These are phyloP conservation scores for Dactylorhiza incarnata DNA, from an alignment of 106 monocot species.

Conservation along the genomic window DNA sequence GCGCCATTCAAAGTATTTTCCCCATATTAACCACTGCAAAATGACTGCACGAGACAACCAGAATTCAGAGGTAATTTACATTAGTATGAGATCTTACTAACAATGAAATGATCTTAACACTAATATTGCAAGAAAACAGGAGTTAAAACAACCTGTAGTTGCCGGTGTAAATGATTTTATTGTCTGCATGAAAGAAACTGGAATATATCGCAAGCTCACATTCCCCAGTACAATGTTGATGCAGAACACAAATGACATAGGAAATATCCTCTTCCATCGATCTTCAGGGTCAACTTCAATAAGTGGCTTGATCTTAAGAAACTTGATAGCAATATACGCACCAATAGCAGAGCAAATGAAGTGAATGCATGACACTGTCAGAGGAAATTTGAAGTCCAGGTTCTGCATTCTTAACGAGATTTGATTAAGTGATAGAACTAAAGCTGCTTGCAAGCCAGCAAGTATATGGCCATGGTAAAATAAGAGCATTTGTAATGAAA, in stretches of 20 bases:
- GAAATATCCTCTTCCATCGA: conserved; percentile 96
- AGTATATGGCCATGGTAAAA: background rate
- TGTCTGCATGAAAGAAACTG: conserved; percentile 98
- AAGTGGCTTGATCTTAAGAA: conserved; percentile 74
- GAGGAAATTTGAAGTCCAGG: conserved; percentile 90
- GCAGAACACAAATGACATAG: conserved; percentile 98
- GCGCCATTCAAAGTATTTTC: conserved; percentile 72
- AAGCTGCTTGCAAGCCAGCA: background rate
- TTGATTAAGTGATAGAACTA: background rate
- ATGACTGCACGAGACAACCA: conserved; percentile 37
- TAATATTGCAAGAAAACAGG: conserved; percentile 2
- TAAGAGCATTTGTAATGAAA: background rate
- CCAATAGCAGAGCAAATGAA: conserved; percentile 93
- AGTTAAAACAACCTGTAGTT: conserved; percentile 60
- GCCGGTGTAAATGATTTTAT: conserved; percentile 99
- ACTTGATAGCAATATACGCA: conserved; percentile 73
- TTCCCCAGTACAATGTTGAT: conserved; percentile 95
- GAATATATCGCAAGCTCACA: conserved; percentile 96
- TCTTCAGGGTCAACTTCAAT: conserved; percentile 87
- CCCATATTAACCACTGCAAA: conserved; percentile 93
- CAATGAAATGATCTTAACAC: background rate
- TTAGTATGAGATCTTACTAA: background rate
- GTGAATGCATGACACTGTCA: conserved; percentile 87
- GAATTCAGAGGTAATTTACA: conserved; percentile 4
- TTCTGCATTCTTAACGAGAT: conserved; percentile 45